These are phyloP conservation scores for Eutypella sp. DNA, from an alignment of 2,329 filamentous ascomycete genomes.

Conservation along the genomic window DNA sequence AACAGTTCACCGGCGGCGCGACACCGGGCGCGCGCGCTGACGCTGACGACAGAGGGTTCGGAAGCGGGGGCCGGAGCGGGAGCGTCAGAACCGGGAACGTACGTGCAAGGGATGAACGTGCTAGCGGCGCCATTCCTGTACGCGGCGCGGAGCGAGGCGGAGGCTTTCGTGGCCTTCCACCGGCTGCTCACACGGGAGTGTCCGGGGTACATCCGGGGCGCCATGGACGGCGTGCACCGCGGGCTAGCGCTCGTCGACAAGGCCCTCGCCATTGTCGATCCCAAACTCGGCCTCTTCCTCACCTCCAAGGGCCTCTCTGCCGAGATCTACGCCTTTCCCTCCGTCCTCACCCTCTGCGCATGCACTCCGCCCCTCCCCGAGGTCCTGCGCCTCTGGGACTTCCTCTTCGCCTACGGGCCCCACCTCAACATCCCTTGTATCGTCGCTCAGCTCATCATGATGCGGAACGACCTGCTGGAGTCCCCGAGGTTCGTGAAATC, in stretches of 20 bases:
- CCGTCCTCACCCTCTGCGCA: slow-evolving; percentile 88
- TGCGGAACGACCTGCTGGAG: slow-evolving; percentile 76
- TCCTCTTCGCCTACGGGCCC: slow-evolving; percentile 90
- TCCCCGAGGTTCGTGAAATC: slow-evolving; percentile 75
- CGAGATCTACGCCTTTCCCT: slow-evolving; percentile 94
- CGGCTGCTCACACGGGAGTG: slow-evolving; percentile 82
- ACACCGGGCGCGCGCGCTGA: slow-evolving; percentile 50
- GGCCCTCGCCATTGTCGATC: slow-evolving; percentile 85
- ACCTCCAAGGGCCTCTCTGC: slow-evolving; percentile 83
- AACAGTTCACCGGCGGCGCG: slow-evolving; percentile 41
- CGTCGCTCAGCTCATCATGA: slow-evolving; percentile 86
- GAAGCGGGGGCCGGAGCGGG: slow-evolving; percentile 50
- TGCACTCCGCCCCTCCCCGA: slow-evolving; percentile 94
- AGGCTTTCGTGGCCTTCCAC: slow-evolving; percentile 90
- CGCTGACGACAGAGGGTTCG: slow-evolving; percentile 59
- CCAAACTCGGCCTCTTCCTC: slow-evolving; percentile 78
- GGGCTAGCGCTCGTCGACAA: slow-evolving; percentile 88
- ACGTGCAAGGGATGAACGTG: slow-evolving; percentile 99
- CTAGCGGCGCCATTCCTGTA: slow-evolving; percentile 94
- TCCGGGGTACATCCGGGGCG: slow-evolving; percentile 88
- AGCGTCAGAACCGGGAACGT: slow-evolving; percentile 68
- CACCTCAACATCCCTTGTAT: slow-evolving; percentile 96
- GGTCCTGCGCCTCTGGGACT: slow-evolving; percentile 92
- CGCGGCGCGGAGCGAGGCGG: slow-evolving; percentile 86
- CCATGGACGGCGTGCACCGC: slow-evolving; percentile 95